Evolutionary conservation across 345 rosid species (phyloP).

Genomic region (Rhodamnia argentea): DNA sequence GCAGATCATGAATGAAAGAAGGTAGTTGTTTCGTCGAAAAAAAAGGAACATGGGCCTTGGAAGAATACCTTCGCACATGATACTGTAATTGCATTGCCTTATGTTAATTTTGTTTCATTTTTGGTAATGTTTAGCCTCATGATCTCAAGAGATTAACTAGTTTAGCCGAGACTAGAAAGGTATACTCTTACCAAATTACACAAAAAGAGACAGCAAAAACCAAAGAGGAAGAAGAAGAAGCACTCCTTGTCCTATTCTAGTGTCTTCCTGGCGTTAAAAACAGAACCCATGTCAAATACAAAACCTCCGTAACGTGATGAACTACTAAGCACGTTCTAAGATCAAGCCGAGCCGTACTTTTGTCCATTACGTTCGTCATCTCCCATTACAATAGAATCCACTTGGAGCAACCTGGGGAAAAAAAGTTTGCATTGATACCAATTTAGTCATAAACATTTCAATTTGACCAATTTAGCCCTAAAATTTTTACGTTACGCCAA

Average conservation of each 20-base stretch:
- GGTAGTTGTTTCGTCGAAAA: too few relatives aligned
- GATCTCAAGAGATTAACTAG: background rate
- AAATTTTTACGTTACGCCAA: too few relatives aligned
- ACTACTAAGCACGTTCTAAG: background rate
- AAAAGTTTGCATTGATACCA: too few relatives aligned
- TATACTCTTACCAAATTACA: background rate
- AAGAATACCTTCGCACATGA: background rate
- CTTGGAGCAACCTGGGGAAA: background rate
- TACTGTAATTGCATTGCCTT: background rate
- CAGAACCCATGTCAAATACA: background rate
- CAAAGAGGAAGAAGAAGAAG: background rate
- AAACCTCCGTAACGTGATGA: background rate
- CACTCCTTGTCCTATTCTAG: background rate
- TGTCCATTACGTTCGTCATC: background rate
- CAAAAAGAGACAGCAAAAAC: background rate
- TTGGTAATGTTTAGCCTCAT: background rate
- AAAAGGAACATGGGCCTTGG: background rate
- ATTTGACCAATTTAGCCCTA: too few relatives aligned
- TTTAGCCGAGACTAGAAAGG: background rate
- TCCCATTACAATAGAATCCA: background rate
- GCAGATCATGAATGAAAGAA: too few relatives aligned
- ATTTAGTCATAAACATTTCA: too few relatives aligned
- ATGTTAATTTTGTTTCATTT: background rate
- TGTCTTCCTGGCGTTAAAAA: background rate
- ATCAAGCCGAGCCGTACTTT: background rate